A percentile compares a stretch with the other conserved stretches of the same genome.
phyloP scores from a whole-genome alignment of 139 green algal species.

The Ostreobium quekettii region DNA sequence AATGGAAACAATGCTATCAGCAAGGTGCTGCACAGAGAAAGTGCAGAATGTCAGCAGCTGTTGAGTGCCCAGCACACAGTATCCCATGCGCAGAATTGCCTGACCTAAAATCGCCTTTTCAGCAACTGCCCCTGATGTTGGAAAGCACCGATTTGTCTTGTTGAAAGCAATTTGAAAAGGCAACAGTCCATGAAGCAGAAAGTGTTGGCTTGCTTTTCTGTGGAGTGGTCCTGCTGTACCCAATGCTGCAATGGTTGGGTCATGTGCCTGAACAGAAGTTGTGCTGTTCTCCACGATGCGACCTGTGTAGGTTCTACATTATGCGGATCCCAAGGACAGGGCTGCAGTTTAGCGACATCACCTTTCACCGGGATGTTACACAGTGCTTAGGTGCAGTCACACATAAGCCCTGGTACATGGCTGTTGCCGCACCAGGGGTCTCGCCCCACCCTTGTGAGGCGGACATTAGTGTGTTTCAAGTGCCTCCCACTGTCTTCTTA shows the following conservation, averaged over 20 bases:
- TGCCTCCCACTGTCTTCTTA: slow-evolving; percentile 56
- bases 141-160: no score
- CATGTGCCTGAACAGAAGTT: not conserved
- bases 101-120: no score
- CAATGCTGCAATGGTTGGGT: not conserved
- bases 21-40: no score
- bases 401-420: slow-evolving; percentile 67
- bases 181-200: not conserved
- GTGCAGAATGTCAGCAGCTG: no score
- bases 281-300: not conserved
- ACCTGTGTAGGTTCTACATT: slow-evolving; percentile 79
- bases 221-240: not conserved
- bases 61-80: no score
- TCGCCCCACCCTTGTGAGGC: slow-evolving; percentile 28
- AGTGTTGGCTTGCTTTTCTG: not conserved
- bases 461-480: slow-evolving; percentile 40
- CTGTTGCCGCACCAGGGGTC: slow-evolving; percentile 53
- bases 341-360: slow-evolving; percentile 77
- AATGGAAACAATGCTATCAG: no score
- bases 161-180: not conserved
- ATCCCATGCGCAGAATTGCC: no score
- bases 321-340: slow-evolving; percentile 68
- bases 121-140: no score
- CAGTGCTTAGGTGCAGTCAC: slow-evolving; percentile 56
- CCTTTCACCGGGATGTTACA: slow-evolving; percentile 66